Evolutionary conservation across 2,329 filamentous ascomycete genomes (phyloP).

Genomic region (Pseudogymnoascus destructans): DNA sequence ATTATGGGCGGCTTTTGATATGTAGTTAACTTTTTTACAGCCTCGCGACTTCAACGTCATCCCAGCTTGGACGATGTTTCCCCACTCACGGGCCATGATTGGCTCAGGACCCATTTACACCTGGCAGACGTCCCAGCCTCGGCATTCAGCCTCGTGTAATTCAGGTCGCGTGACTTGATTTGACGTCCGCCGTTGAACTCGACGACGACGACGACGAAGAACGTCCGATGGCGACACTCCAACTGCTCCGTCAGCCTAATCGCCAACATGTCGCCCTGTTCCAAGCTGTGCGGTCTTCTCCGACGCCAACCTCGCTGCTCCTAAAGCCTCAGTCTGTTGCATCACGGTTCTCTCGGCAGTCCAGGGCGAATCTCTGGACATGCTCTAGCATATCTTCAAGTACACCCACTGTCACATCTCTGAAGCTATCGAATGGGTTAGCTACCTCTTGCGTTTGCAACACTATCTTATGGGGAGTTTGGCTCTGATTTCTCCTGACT

Average conservation of each 20-base stretch:
- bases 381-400: background rate
- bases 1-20: background rate
- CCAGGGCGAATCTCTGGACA: constrained; percentile 3
- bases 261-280: background rate
- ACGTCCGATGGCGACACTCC: constrained; percentile 3
- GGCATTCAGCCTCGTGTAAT: constrained; percentile 5
- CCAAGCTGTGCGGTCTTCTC: background rate
- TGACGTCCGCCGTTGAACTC: background rate
- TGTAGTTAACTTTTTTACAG: constrained; percentile 4
- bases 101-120: background rate
- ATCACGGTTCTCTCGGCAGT: background rate
- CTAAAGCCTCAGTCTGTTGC: background rate
- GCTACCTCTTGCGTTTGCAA: background rate
- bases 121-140: background rate
- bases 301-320: constrained; percentile 1
- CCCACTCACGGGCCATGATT: background rate
- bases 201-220: constrained; percentile 4
- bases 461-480: background rate
- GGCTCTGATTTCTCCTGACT: background rate
- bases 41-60: constrained; percentile 3
- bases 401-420: background rate
- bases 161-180: constrained; percentile 4
- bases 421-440: background rate
- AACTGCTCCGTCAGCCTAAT: constrained; percentile 6
- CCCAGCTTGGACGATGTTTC: background rate